Evolutionary conservation across 768 basidiomycete genomes (phyloP), one percentile per base, ranked within the genome.

Genomic region (Amanita thiersii): DNA sequence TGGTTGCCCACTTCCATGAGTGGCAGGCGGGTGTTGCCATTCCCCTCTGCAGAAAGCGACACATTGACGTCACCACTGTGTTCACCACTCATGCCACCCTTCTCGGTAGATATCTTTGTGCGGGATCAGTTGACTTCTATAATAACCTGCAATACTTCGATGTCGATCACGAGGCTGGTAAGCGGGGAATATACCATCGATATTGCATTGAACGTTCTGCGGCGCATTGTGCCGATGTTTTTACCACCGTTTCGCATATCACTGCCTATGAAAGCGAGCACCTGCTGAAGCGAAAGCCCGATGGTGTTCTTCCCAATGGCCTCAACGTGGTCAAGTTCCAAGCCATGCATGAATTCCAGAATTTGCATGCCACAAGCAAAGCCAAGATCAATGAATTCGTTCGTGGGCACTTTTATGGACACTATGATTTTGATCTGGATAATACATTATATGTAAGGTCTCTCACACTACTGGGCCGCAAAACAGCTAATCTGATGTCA

Each of bases 101-200:
- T 26, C 86, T 99, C 44, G 96, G 96, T 12, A 89, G 96, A 38
- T 99, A 99, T 62, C 84, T 99, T 50, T 99, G 96, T 53, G 96
- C 96, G 1, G 96, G 96, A 46, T 86, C 81, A 34, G 96, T 97
- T 56, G 96, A 99, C 53, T 99, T 99, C 55, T 99, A 99, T 75
- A 99, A 98, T 71, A 97, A 99, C 60, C 73, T 99, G 14, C 90
- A 94, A 60, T 97, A 98, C 70, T 99, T 99, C 60, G 96, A 99
- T 51, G 96, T 98, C 46, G 96, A 99, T 55, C 94, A 98, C 57
- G 96, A 99, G 64, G 96, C 96, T 0, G 96, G 96, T 30, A 98
- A 98, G 66, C 81, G 96, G 46, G 96, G 96, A 11, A 99, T 99
- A 59, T 99, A 99, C 63, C 96, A 99, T 59, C 65, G 75, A 47